Conservation (phyloP, 2,329 filamentous ascomycete species). For the Cryphonectria japonica region DNA sequence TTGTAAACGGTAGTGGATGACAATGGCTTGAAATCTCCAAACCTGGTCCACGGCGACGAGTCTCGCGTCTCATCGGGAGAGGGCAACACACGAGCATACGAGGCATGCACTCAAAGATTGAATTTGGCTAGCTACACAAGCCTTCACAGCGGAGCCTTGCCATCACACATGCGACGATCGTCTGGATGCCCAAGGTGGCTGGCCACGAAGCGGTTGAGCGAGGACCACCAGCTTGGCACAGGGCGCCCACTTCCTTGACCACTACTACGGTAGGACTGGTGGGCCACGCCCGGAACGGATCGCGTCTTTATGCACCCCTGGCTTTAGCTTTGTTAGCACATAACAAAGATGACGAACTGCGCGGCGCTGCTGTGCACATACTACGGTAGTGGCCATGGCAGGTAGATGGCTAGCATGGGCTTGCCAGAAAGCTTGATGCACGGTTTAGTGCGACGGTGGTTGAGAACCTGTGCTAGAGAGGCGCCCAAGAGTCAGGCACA, state of each 20-base stretch:
- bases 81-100: background rate
- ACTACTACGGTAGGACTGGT: background rate
- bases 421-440: background rate
- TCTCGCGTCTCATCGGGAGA: background rate
- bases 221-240: background rate
- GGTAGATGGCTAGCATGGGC: background rate
- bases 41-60: background rate
- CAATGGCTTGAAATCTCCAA: background rate
- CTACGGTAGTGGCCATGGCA: background rate
- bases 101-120: background rate
- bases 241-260: background rate
- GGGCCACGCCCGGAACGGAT: constrained; percentile 9
- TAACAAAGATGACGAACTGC: background rate
- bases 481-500: background rate
- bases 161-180: background rate
- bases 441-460: background rate
- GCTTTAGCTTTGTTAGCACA: constrained; percentile 10
- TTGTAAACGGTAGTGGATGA: background rate
- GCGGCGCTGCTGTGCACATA: background rate
- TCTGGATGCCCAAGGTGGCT: background rate
- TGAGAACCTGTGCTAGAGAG: background rate
- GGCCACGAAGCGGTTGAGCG: constrained; percentile 3
- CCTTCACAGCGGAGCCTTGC: background rate
- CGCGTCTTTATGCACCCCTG: constrained; percentile 17
- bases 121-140: background rate